Conservation (phyloP, 2,329 filamentous ascomycete species). For the Colletotrichum liriopes region DNA sequence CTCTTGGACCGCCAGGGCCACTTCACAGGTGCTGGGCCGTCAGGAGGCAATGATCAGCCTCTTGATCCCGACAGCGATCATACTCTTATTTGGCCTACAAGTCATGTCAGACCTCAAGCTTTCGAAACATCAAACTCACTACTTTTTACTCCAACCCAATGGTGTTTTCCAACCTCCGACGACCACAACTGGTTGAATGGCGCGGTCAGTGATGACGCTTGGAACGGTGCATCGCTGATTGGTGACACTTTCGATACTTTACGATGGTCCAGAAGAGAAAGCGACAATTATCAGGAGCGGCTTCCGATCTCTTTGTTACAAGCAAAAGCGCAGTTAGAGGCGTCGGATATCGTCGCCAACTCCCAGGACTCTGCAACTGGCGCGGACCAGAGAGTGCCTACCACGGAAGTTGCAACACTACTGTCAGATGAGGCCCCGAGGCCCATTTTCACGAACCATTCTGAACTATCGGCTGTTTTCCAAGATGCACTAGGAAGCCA, state of each 20-base stretch:
- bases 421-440: conserved; percentile 8
- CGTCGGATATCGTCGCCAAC: not conserved
- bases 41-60: not conserved
- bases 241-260: not conserved
- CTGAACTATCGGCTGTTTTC: conserved; percentile 11
- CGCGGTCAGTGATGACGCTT: not conserved
- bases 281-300: not conserved
- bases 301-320: not conserved
- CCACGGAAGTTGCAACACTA: not conserved
- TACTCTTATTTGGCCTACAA: not conserved
- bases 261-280: not conserved
- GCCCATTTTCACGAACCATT: conserved; percentile 16
- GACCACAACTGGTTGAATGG: conserved; percentile 1
- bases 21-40: not conserved
- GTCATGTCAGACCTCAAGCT: not conserved
- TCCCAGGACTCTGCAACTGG: not conserved
- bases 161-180: conserved; percentile 1
- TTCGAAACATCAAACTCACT: not conserved
- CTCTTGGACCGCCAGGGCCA: not conserved
- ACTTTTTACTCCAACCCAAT: not conserved
- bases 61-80: not conserved
- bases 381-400: not conserved
- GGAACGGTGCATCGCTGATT: not conserved
- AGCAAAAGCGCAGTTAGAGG: not conserved
- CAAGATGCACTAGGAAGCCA: not conserved